Evolutionary conservation across 225 moss, liverwort and hornwort species (phyloP).

Genomic region (Polytrichum commune): DNA sequence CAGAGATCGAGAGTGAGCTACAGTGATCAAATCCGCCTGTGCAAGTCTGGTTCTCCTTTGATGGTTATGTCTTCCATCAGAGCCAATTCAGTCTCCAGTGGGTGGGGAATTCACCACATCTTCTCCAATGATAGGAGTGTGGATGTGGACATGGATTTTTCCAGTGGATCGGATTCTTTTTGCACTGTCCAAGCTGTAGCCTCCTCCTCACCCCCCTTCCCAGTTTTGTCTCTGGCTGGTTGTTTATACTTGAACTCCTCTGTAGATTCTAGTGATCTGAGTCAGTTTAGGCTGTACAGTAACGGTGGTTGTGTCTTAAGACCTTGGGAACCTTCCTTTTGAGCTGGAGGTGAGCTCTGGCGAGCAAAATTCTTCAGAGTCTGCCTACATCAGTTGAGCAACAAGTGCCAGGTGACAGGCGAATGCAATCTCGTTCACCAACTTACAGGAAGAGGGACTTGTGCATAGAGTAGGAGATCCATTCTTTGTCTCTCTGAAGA

Average conservation of each 20-base stretch:
- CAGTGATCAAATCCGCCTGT: background rate
- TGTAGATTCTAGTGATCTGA: background rate
- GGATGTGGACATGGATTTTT: no score
- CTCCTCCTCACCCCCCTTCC: no score
- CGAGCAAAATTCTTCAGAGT: background rate
- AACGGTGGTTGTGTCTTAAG: background rate
- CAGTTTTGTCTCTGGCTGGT: conserved; percentile 1
- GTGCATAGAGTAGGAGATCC: background rate
- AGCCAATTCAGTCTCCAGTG: background rate
- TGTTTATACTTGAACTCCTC: conserved; percentile 3
- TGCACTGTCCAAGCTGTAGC: background rate
- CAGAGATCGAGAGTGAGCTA: conserved; percentile 26
- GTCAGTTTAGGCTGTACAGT: background rate
- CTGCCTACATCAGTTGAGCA: background rate
- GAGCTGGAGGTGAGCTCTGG: background rate
- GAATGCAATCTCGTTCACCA: background rate
- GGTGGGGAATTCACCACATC: background rate
- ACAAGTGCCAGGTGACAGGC: background rate
- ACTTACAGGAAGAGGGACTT: background rate
- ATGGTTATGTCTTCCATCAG: background rate
- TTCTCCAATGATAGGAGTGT: background rate
- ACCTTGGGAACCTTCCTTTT: background rate
- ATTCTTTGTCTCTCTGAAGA: background rate
- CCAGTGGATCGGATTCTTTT: background rate
- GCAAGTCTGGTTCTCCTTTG: no score